Evolutionary conservation across 192 early-diverging fungal genomes (phyloP).

Genomic region (Coemansia sp.): DNA sequence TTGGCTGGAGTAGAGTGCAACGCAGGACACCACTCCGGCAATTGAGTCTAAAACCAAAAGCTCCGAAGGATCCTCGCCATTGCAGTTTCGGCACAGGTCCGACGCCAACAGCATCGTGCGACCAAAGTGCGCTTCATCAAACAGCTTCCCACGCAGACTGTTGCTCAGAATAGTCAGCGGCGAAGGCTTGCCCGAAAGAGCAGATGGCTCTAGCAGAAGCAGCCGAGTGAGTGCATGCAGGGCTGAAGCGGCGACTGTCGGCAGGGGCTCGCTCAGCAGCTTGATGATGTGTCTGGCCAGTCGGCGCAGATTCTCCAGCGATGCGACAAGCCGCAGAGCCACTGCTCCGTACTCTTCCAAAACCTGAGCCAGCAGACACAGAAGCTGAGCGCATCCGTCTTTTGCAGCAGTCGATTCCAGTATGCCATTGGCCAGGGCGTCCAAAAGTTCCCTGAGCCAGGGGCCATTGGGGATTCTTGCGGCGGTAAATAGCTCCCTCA

Average conservation of each 20-base stretch:
- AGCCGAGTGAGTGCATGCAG: slow-evolving; percentile 32
- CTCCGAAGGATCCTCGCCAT: slow-evolving; percentile 2
- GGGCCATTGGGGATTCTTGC: background rate
- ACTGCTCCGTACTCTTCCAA: slow-evolving; percentile 6
- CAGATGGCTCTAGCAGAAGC: slow-evolving; percentile 14
- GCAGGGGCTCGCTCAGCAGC: slow-evolving; percentile 28
- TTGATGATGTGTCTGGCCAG: slow-evolving; percentile 32
- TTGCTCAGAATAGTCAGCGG: slow-evolving; percentile 18
- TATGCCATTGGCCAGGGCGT: slow-evolving; percentile 2
- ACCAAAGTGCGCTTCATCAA: slow-evolving; percentile 29
- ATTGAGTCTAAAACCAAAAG: slow-evolving; percentile 25
- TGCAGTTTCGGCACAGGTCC: slow-evolving; percentile 43
- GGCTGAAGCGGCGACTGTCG: slow-evolving; percentile 29
- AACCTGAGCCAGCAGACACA: slow-evolving; percentile 14
- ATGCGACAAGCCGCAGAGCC: slow-evolving; percentile 1
- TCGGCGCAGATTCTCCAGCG: slow-evolving; percentile 7
- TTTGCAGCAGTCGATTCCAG: background rate
- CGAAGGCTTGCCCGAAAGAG: background rate
- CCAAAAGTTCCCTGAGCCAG: slow-evolving; percentile 5
- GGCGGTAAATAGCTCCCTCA: background rate
- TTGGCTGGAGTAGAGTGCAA: background rate
- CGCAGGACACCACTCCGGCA: slow-evolving; percentile 12
- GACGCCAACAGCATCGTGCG: slow-evolving; percentile 29
- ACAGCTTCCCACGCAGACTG: slow-evolving; percentile 33
- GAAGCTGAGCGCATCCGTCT: slow-evolving; percentile 3